These are phyloP conservation scores for Gigaspora rosea DNA, from an alignment of 192 early-diverging fungal species.

Conservation along the genomic window DNA sequence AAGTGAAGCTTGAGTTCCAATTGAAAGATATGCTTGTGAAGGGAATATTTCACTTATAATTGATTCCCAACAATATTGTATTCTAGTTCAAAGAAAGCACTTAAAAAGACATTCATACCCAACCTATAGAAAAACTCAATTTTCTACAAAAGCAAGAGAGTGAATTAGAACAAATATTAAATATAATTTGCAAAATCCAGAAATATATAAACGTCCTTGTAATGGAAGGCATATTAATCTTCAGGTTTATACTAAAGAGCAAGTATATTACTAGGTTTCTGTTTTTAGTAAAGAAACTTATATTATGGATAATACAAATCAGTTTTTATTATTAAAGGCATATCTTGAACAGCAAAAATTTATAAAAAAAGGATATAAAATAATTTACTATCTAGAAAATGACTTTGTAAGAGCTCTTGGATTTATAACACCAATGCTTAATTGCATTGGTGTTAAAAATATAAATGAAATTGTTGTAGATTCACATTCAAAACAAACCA, in stretches of 20 bases:
- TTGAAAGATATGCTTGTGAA: conserved; percentile 2
- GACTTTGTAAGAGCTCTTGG: not conserved
- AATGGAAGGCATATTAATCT: too few relatives aligned
- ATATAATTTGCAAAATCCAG: too few relatives aligned
- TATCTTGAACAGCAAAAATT: not conserved
- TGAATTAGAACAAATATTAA: too few relatives aligned
- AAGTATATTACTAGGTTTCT: conserved; percentile 2
- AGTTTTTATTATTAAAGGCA: conserved; percentile 8
- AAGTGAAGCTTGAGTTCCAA: conserved; percentile 9
- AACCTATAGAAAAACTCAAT: too few relatives aligned
- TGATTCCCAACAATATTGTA: not conserved
- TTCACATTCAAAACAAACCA: conserved; percentile 13
- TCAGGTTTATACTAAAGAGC: not conserved
- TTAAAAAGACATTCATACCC: too few relatives aligned
- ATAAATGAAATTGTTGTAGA: conserved; percentile 4
- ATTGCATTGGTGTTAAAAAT: not conserved
- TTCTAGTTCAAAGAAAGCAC: not conserved
- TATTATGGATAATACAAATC: conserved; percentile 4
- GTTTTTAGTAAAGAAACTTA: conserved; percentile 7
- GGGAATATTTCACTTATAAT: conserved; percentile 12
- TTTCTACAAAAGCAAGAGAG: too few relatives aligned
- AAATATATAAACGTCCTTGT: too few relatives aligned
- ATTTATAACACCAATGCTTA: not conserved
- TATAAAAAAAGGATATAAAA: not conserved
- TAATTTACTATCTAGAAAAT: not conserved